phyloP scores from a whole-genome alignment of 805 yeast genomes.

The Ascoidea tarda region DNA sequence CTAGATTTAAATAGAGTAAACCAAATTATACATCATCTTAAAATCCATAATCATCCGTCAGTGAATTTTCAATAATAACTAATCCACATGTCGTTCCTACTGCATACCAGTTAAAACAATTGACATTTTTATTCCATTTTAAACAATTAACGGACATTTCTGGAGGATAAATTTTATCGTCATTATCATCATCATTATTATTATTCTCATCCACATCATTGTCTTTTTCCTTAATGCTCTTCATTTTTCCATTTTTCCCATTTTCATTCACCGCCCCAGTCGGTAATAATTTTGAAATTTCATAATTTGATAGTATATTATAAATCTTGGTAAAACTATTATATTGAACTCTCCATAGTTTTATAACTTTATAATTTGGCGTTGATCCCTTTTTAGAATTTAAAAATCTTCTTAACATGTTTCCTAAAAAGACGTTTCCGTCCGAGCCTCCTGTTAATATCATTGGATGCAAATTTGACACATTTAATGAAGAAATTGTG shows the following conservation, averaged over 20 bases:
- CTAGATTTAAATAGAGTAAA: no score
- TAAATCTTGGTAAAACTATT: not conserved
- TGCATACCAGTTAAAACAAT: conserved; percentile 33
- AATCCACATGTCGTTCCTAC: conserved; percentile 13
- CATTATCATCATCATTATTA: conserved; percentile 4
- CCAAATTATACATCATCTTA: not conserved
- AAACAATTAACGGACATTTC: conserved; percentile 33
- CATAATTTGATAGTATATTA: not conserved
- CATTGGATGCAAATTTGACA: conserved; percentile 32
- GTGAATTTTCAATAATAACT: not conserved
- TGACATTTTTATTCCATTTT: conserved; percentile 42
- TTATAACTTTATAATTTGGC: conserved; percentile 17
- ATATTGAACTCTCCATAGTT: conserved; percentile 19
- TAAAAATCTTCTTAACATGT: conserved; percentile 22
- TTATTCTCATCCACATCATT: conserved; percentile 2
- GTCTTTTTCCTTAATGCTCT: not conserved
- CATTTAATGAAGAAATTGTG: conserved; percentile 23
- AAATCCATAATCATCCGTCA: not conserved
- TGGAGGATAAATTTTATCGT: conserved; percentile 29
- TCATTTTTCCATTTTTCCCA: no score
- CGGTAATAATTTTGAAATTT: not conserved
- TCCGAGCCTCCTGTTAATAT: conserved; percentile 33
- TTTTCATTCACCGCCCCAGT: no score
- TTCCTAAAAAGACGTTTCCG: conserved; percentile 29
- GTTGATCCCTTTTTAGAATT: conserved; percentile 20